phyloP scores from a whole-genome alignment of 2,329 filamentous ascomycete species.

The Diaporthe humulicola region DNA sequence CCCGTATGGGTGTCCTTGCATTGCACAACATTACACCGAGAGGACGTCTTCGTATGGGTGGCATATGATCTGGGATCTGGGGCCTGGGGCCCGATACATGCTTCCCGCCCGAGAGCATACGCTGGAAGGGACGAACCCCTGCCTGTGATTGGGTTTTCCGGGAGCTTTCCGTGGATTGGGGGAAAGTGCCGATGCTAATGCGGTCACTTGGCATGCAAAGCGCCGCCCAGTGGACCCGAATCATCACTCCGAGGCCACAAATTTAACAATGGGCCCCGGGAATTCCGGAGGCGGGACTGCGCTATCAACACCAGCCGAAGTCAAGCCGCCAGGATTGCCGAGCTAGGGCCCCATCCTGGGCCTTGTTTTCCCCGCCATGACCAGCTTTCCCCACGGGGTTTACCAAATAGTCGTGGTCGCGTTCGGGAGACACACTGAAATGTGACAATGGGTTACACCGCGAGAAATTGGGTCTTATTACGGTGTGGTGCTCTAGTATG shows the following conservation, averaged over 20 bases:
- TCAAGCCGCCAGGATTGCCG: background rate
- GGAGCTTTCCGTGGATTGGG: constrained; percentile 3
- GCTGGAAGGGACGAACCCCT: constrained; percentile 20
- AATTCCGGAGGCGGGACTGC: background rate
- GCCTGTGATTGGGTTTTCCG: constrained; percentile 10
- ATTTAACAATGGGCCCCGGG: background rate
- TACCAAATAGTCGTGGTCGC: background rate
- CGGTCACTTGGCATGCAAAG: constrained; percentile 10
- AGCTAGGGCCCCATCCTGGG: background rate
- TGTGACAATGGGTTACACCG: background rate
- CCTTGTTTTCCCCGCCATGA: constrained; percentile 10
- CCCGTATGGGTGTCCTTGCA: constrained; percentile 13
- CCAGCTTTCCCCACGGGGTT: constrained; percentile 22
- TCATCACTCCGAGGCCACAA: background rate
- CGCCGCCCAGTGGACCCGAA: background rate
- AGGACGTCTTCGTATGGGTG: background rate
- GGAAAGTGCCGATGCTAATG: constrained; percentile 13
- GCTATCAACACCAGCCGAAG: background rate
- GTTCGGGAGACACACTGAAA: background rate
- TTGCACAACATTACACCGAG: constrained; percentile 27
- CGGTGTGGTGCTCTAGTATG: background rate
- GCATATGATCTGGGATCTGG: constrained; percentile 14
- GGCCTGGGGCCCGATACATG: constrained; percentile 8
- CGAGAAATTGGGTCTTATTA: background rate
- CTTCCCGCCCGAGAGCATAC: constrained; percentile 8